Conservation (phyloP, 192 early-diverging fungal genomes). For the Coemansia sp. region DNA sequence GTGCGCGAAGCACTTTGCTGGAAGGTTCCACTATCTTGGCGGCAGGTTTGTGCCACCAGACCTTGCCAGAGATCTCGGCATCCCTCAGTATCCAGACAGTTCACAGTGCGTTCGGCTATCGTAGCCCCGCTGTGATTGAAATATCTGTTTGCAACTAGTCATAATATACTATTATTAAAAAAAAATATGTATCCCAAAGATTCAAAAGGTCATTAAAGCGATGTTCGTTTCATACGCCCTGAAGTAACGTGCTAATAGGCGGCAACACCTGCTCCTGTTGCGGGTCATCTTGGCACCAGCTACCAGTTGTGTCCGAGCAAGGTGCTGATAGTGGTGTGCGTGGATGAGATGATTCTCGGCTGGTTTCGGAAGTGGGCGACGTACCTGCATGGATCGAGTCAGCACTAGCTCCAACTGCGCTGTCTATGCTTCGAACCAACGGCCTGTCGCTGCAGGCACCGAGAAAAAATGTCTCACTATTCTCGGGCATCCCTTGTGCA, state of each 20-base stretch:
- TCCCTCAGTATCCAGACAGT: conserved; percentile 72
- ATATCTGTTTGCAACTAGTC: neutral
- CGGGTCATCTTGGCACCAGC: conserved; percentile 17
- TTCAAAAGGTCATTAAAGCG: conserved; percentile 4
- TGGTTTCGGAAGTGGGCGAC: conserved; percentile 16
- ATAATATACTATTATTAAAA: too few relatives aligned
- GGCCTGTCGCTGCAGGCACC: neutral
- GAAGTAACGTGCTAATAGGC: conserved; percentile 44
- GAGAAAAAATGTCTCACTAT: conserved; percentile 2
- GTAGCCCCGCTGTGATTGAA: neutral
- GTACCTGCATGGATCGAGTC: neutral
- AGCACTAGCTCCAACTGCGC: neutral
- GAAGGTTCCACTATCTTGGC: conserved; percentile 81
- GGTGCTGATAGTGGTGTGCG: conserved; percentile 25
- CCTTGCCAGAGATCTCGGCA: conserved; percentile 68
- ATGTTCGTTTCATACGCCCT: conserved; percentile 15
- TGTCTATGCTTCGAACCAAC: neutral
- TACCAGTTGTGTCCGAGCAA: conserved; percentile 2
- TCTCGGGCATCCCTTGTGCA: conserved; percentile 19
- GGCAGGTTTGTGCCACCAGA: conserved; percentile 86
- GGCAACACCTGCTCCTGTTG: conserved; percentile 27
- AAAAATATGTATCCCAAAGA: neutral
- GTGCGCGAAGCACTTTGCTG: conserved; percentile 71
- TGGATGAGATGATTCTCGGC: conserved; percentile 39
- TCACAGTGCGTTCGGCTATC: conserved; percentile 70